Base-by-base conservation (phyloP, 2,329 filamentous ascomycete species). In the Fusarium continuum region DNA sequence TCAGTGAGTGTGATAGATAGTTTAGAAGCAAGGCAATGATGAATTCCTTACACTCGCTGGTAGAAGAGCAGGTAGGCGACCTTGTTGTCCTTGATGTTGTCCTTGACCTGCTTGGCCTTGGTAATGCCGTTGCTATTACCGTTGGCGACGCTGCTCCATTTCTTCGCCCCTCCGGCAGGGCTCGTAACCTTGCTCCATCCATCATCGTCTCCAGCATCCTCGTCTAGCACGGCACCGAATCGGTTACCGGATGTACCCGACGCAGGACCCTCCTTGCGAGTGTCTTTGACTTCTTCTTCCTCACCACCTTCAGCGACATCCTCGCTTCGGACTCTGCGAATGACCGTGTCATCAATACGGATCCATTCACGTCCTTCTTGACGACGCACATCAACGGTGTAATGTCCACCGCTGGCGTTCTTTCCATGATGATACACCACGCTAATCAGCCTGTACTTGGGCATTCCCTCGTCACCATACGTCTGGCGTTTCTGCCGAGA, bases 401-500 rank as follows among this genome's bases (percentile, higher is more conserved):
- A 99, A 76, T 99, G 95, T 4, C 95, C 95, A 47, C 92, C 93
- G 64, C 91, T 96, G 29, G 95, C 95, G 70, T 96, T 96, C 81
- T 96, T 97, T 58, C 95, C 95, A 70, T 99, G 95, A 72, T 99
- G 95, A 74, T 99, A 99, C 19, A 99, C 93, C 25, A 96, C 95
- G 17, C 90, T 91, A 62, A 89, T 95, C 13, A 99, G 85, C 44
- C 87, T 88, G 77, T 98, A 99, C 73, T 89, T 91, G 5, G 93
- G 93, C 57, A 91, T 82, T 2, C 88, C 86, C n/a, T 76, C 75
- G 36, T 89, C 88, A 64, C 89, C 87, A 14, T 86, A 81, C 22
- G 84, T 81, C 63, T 91, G 80, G 38, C 83, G 83, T 74, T 88
- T 90, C 71, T 90, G 86, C 25, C 89, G 87, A 10, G 93, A 90